These are phyloP conservation scores for Emmonsiellopsis sp. DNA, from an alignment of 2,329 filamentous ascomycete genomes.

Conservation along the genomic window DNA sequence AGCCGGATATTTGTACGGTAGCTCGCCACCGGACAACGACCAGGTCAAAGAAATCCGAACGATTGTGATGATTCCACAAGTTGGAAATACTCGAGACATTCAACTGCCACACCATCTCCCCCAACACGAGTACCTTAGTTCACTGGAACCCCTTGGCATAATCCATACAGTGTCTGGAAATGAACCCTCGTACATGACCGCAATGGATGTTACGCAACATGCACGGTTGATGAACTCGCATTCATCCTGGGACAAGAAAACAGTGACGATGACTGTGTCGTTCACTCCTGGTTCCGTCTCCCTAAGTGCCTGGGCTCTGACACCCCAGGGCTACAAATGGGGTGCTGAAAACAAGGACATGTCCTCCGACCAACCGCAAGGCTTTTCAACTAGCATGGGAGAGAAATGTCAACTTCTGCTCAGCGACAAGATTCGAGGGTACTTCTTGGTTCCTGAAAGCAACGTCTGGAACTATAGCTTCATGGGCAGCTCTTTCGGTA, in stretches of 20 bases:
- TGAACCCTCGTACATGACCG: conserved; percentile 93
- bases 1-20: conserved; percentile 88
- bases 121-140: conserved; percentile 80
- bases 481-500: conserved; percentile 81
- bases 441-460: conserved; percentile 89
- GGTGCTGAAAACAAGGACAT: conserved; percentile 91
- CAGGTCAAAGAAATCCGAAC: conserved; percentile 95
- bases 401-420: conserved; percentile 91
- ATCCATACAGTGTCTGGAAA: conserved; percentile 95
- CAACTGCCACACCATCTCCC: conserved; percentile 84
- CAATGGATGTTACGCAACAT: conserved; percentile 89
- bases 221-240: conserved; percentile 81
- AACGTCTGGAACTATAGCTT: conserved; percentile 97
- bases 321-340: conserved; percentile 90
- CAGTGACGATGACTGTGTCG: conserved; percentile 86
- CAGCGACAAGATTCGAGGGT: conserved; percentile 87
- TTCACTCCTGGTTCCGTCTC: conserved; percentile 97
- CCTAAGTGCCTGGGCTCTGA: conserved; percentile 85
- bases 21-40: conserved; percentile 85
- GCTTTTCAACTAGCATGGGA: conserved; percentile 85
- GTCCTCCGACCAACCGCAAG: conserved; percentile 84
- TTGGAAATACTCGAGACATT: conserved; percentile 84
- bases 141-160: conserved; percentile 81
- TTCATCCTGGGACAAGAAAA: conserved; percentile 75
- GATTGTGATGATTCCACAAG: conserved; percentile 96